Base-by-base conservation (phyloP, 2,329 filamentous ascomycete genomes). In the Pseudogymnoascus sp. region DNA sequence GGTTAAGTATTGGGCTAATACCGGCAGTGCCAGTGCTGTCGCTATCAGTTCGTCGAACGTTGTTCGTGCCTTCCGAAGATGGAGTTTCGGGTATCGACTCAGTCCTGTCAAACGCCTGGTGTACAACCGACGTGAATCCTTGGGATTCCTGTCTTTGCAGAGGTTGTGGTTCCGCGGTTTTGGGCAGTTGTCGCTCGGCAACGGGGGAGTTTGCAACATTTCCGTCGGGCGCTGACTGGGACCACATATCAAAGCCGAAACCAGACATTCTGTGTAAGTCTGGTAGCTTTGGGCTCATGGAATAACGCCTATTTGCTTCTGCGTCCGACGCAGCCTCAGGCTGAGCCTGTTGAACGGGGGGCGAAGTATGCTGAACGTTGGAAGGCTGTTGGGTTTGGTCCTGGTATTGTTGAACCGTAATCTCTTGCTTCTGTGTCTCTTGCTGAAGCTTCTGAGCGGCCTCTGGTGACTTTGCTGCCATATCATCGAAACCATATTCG, bases 1-100 rank as follows among this genome's bases (percentile, higher is more conserved):
- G 60, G 66, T 78, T 81, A 72, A 88, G 86, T 61, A 89, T 88
- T 1, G 86, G 86, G 69, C 85, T 88, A 65, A 89, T 79, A 1
- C 69, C 71, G 60, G 66, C 63, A 5, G 71, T 72, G 8, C 69
- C 69, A 7, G 85, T 87, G 65, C 84, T 85, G 64, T 81, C 81
- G 63, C 84, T 88, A 66, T 87, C 82, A 61, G 82, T 86, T 64
- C 85, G 77, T 36, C 74, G 77, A n/a, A 85, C 74, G 41, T 75
- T 80, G 61, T 76, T 77, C n/a, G 72, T 74, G 61, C 74, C 74
- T 36, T 74, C 75, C 17, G 81, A 81, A 42, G 79, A 72, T 8
- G 81, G 80, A 2, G 81, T 80, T 8, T 79, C 76, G 3, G 83
- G 82, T 42, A 79, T 75, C 5, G 71, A 71, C 5, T 78, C 77